phyloP scores from a whole-genome alignment of 495 filamentous ascomycete species.

The Venustampulla echinocandica region DNA sequence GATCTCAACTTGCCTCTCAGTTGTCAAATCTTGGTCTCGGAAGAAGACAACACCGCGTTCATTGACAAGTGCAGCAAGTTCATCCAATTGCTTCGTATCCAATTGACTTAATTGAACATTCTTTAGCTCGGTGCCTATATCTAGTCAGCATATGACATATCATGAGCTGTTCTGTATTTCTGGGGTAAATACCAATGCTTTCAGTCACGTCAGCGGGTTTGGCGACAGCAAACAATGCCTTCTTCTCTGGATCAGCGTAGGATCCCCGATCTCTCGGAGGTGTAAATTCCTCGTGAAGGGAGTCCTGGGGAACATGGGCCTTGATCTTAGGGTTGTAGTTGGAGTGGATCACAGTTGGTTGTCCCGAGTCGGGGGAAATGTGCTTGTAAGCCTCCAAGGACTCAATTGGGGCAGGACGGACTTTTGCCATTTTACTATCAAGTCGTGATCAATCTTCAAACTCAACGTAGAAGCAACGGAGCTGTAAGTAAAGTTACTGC shows the following conservation, averaged over 20 bases:
- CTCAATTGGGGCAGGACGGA: too few species aligned
- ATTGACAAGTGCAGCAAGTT: constrained; percentile 37
- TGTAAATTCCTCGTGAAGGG: constrained; percentile 29
- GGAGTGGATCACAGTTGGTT: constrained; percentile 12
- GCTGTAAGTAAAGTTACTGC: too few species aligned
- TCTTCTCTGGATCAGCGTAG: constrained; percentile 45
- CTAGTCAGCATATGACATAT: too few species aligned
- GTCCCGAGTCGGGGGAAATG: constrained; percentile 18
- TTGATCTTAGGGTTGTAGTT: constrained; percentile 32
- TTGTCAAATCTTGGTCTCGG: constrained; percentile 42
- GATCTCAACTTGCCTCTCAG: constrained; percentile 39
- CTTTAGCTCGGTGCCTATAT: constrained; percentile 33
- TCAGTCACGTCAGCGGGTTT: constrained; percentile 42
- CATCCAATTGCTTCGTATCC: constrained; percentile 32
- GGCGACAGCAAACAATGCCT: constrained; percentile 37
- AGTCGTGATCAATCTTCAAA: too few species aligned
- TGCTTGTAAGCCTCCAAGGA: constrained; percentile 21
- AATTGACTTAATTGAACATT: constrained; percentile 39
- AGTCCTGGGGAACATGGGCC: constrained; percentile 36
- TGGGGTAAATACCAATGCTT: constrained; percentile 36
- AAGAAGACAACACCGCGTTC: constrained; percentile 43
- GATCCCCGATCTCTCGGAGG: constrained; percentile 40
- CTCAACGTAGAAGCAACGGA: too few species aligned
- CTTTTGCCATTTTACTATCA: too few species aligned
- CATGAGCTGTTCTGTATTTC: too few species aligned